These are phyloP conservation scores for Aspergillus ustus DNA, from an alignment of 2,329 filamentous ascomycete genomes.

Conservation along the genomic window DNA sequence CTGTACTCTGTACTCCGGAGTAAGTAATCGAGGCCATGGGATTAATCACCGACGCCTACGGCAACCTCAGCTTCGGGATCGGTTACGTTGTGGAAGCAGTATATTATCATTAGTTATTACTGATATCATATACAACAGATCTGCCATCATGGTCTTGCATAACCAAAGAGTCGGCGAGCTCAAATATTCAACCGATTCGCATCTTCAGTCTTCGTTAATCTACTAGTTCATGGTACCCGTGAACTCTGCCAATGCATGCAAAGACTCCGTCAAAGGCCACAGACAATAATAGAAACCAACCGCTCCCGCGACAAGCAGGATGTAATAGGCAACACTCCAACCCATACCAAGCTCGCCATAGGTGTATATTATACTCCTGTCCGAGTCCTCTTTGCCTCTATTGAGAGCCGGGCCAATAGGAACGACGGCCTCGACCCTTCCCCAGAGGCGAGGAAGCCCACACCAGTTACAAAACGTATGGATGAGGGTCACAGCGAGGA, in stretches of 20 bases:
- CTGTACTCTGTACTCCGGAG: constrained; percentile 9
- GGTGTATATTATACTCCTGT: constrained; percentile 28
- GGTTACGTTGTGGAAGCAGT: not conserved
- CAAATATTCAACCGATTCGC: not conserved
- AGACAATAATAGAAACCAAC: constrained; percentile 72
- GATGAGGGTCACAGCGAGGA: constrained; percentile 74
- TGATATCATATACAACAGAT: not conserved
- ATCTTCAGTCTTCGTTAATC: not conserved
- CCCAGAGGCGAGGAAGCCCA: constrained; percentile 86
- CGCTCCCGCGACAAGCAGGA: constrained; percentile 73
- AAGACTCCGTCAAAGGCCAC: constrained; percentile 70
- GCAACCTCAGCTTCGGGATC: not conserved
- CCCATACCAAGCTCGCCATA: constrained; percentile 44
- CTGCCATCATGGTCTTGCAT: not conserved
- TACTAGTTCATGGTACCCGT: constrained; percentile 13
- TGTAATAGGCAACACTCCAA: constrained; percentile 82
- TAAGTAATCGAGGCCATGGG: not conserved
- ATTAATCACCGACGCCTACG: not conserved
- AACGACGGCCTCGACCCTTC: constrained; percentile 65
- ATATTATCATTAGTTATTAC: not conserved
- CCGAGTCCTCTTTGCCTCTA: constrained; percentile 48
- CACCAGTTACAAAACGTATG: constrained; percentile 93
- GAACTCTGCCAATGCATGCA: constrained; percentile 42
- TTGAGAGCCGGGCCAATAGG: constrained; percentile 40
- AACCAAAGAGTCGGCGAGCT: not conserved